Conservation (phyloP, 371 early-diverging fungal genomes). For the Furculomyces boomerangus region DNA sequence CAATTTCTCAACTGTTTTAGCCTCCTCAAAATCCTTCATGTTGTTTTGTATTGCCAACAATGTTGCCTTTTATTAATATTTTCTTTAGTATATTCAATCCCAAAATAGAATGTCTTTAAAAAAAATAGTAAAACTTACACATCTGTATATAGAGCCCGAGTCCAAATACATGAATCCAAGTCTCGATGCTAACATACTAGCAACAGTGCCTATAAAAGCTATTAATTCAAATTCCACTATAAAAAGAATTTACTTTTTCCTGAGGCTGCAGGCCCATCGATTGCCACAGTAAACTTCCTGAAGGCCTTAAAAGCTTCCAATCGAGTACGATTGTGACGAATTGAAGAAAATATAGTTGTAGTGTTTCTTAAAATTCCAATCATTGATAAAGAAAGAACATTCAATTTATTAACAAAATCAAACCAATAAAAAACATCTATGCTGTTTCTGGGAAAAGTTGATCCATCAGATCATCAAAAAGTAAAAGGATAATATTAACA, state of each 20-base stretch:
- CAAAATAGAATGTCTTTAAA: not conserved
- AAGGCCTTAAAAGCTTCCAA: too few species aligned
- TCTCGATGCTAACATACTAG: constrained; percentile 43
- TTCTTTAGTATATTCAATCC: constrained; percentile 1
- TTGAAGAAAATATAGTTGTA: too few species aligned
- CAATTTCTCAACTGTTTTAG: not conserved
- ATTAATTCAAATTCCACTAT: not conserved
- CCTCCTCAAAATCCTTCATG: not conserved
- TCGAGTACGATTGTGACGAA: too few species aligned
- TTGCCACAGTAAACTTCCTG: constrained; percentile 49
- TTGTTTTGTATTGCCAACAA: constrained; percentile 31
- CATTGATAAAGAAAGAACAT: too few species aligned
- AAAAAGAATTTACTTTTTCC: constrained; percentile 57
- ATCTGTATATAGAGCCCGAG: constrained; percentile 36
- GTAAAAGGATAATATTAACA: constrained; percentile 45
- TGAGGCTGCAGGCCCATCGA: constrained; percentile 86
- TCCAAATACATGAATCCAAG: constrained; percentile 68
- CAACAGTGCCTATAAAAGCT: constrained; percentile 39
- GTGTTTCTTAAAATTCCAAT: too few species aligned
- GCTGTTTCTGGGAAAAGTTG: constrained; percentile 47
- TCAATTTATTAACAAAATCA: too few species aligned
- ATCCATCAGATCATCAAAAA: constrained; percentile 52
- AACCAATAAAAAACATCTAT: too few species aligned
- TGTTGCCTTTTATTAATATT: constrained; percentile 29
- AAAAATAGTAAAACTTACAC: constrained; percentile 4